A percentile compares a stretch with the other conserved stretches of the same genome.
These are phyloP conservation scores for Verbena officinalis DNA, from an alignment of 257 asterid genomes.

Conservation along the genomic window DNA sequence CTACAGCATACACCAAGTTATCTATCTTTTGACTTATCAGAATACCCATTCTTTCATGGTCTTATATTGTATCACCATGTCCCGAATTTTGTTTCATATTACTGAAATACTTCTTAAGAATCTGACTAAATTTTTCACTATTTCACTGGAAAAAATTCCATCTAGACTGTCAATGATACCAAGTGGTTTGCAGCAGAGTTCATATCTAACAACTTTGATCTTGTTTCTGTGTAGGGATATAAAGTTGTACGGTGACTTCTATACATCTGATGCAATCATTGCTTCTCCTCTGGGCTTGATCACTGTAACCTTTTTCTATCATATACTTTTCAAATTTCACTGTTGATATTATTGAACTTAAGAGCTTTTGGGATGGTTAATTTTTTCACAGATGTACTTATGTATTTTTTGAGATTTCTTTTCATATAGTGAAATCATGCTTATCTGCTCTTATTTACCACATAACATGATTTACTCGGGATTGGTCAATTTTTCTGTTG, in stretches of 20 bases:
- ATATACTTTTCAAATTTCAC: slow-evolving; percentile 12
- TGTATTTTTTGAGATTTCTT: slow-evolving; percentile 18
- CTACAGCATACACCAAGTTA: neutral
- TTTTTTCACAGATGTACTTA: slow-evolving; percentile 15
- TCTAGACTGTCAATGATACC: slow-evolving; percentile 5
- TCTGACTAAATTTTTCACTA: slow-evolving; percentile 2
- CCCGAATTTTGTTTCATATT: neutral
- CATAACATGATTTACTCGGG: neutral
- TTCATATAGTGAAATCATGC: slow-evolving; percentile 11
- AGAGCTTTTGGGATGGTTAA: slow-evolving; percentile 17
- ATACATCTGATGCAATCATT: slow-evolving; percentile 86
- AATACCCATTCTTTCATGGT: neutral
- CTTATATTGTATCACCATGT: neutral
- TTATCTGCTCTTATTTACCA: neutral
- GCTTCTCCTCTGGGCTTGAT: slow-evolving; percentile 94
- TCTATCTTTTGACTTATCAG: neutral
- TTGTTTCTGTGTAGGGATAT: slow-evolving; percentile 53
- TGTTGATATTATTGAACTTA: slow-evolving; percentile 13
- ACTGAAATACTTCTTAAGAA: neutral
- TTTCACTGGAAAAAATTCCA: neutral
- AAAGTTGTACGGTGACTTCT: slow-evolving; percentile 77
- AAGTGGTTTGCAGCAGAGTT: slow-evolving; percentile 15
- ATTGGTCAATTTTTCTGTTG: slow-evolving; percentile 26
- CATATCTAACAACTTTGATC: slow-evolving; percentile 8
- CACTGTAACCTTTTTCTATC: slow-evolving; percentile 53